Percentiles rank a stretch among this genome's conserved stretches.
phyloP scores from a whole-genome alignment of 441 rosid species.

The Dalechampia spathulata region DNA sequence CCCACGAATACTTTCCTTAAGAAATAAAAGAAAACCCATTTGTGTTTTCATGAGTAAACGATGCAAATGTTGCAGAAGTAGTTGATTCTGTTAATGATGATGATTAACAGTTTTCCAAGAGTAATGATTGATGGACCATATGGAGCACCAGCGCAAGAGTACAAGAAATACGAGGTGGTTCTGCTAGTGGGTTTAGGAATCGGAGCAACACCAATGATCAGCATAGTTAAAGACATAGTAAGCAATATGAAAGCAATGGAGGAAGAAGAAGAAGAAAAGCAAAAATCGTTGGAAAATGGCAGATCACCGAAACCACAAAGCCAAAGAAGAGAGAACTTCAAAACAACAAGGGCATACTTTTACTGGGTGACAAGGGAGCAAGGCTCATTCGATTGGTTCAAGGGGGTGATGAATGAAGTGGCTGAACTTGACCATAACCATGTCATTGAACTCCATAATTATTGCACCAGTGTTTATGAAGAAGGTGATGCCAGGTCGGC shows the following conservation, averaged over 20 bases:
- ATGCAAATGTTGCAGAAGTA: no score
- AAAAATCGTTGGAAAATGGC: slow-evolving; percentile 28
- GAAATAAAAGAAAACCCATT: background rate
- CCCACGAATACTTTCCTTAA: no score
- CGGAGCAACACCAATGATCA: slow-evolving; percentile 97
- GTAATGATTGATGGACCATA: slow-evolving; percentile 86
- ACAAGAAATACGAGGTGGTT: slow-evolving; percentile 79
- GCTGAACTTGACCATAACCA: slow-evolving; percentile 68
- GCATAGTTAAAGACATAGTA: slow-evolving; percentile 87
- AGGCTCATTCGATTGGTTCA: slow-evolving; percentile 97
- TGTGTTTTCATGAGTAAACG: no score
- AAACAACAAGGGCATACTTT: slow-evolving; percentile 75
- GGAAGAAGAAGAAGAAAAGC: slow-evolving; percentile 17
- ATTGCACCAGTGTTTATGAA: slow-evolving; percentile 94
- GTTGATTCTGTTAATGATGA: background rate
- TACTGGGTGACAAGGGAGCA: slow-evolving; percentile 96
- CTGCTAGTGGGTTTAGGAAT: slow-evolving; percentile 88
- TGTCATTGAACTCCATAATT: slow-evolving; percentile 85
- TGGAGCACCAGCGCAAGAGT: slow-evolving; percentile 99
- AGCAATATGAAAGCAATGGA: slow-evolving; percentile 59
- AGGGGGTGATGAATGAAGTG: slow-evolving; percentile 89
- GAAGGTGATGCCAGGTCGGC: slow-evolving; percentile 96
- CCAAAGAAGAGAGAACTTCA: slow-evolving; percentile 43
- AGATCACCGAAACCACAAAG: slow-evolving; percentile 10
- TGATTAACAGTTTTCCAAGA: slow-evolving; percentile 50